Conservation (phyloP, 768 basidiomycete genomes). For the Pholiota molesta region DNA sequence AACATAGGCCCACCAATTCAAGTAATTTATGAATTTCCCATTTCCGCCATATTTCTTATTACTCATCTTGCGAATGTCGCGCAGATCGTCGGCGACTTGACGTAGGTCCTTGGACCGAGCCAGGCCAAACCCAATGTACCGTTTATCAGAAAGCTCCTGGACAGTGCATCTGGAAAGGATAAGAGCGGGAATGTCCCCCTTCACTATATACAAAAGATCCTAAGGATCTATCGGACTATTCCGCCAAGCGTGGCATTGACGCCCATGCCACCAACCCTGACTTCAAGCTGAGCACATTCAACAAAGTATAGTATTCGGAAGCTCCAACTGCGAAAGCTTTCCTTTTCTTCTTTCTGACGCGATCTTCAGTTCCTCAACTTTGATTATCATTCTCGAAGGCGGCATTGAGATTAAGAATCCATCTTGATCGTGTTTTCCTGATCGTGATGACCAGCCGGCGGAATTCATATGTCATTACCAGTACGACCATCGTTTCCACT, state of each 20-base stretch:
- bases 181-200: slow-evolving; percentile 47
- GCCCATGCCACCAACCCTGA: slow-evolving; percentile 54
- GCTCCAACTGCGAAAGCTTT: slow-evolving; percentile 70
- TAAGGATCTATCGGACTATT: slow-evolving; percentile 61
- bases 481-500: too few species aligned
- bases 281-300: slow-evolving; percentile 50
- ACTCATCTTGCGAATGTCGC: slow-evolving; percentile 32
- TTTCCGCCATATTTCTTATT: slow-evolving; percentile 32
- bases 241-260: slow-evolving; percentile 64
- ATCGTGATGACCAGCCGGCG: slow-evolving; percentile 18
- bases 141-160: slow-evolving; percentile 59
- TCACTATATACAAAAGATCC: too few species aligned
- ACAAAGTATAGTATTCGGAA: slow-evolving; percentile 69
- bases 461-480: too few species aligned
- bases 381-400: slow-evolving; percentile 71
- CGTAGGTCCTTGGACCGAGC: slow-evolving; percentile 57
- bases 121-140: slow-evolving; percentile 55
- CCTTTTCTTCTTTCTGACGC: neutral
- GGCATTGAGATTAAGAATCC: slow-evolving; percentile 53
- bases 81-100: slow-evolving; percentile 34
- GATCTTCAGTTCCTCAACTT: slow-evolving; percentile 54
- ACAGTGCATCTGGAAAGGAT: slow-evolving; percentile 61
- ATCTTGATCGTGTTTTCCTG: slow-evolving; percentile 62
- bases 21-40: too few species aligned
- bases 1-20: too few species aligned